Base-by-base conservation (phyloP, 257 asterid species). In the Linderniella brevidens region DNA sequence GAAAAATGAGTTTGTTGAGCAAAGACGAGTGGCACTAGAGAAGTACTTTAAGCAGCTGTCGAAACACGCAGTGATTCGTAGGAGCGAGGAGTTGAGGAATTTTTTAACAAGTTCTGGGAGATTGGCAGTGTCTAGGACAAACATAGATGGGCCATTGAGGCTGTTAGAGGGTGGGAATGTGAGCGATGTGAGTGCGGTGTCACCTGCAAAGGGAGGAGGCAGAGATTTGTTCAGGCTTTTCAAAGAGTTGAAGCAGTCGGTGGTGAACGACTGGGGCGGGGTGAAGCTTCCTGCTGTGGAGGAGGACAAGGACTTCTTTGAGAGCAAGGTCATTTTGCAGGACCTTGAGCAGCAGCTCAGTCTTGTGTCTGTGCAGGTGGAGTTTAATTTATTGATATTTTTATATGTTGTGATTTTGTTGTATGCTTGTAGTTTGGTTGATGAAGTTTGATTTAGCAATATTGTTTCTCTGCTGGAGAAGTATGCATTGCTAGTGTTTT, bases 351-450 rank as follows among this genome's bases (percentile, higher is more conserved):
- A 67, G 76, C 93, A 81, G 61, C 81, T 90, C 58, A 74, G 81
- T 57, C 77, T 58, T 62, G 96, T 84, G 40, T 90, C 98, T 64
- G 94, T 65, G 76, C 93, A 90, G 98, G 98, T 90, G 55, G 40
- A 18, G 52, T 9, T 62, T 49, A 38, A 5, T 17, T 45, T 8
- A 45, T 48, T 35, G 55, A 54, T 56, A 11, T 47, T 14, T 46
- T 48, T 52, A 19, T 11, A 6, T 8, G 11, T 37, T 37, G 43
- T 39, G 13, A 2, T 39, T 39, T 9, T 9, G 15, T 39, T 3
- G 9, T 39, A 39, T 39, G 13, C 9, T 39, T 39, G 43, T 11
- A 39, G 43, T 3, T 39, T 13, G 15, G 15, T 9, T 39, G 9
- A 1, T 11, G 11, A 37, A 37, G 8, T 37, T 37, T n/a, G n/a